These are phyloP conservation scores for Trichoderma sp. DNA, from an alignment of 2,329 filamentous ascomycete genomes.

Conservation along the genomic window DNA sequence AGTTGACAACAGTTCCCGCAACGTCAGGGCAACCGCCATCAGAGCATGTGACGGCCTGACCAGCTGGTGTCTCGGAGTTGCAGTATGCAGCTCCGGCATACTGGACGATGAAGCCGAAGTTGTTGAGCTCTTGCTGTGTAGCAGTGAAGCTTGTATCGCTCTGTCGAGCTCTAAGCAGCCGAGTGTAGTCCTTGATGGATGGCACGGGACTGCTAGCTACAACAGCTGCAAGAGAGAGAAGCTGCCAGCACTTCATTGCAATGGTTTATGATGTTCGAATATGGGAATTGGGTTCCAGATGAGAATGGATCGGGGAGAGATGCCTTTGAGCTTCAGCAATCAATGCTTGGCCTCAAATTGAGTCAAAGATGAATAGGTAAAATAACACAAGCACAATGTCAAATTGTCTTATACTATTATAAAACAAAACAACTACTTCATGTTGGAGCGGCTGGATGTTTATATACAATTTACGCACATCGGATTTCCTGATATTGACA, in stretches of 20 bases:
- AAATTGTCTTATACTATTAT: neutral
- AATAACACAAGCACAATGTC: neutral
- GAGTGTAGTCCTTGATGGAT: conserved; percentile 28
- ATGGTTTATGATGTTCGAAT: neutral
- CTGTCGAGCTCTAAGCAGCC: conserved; percentile 33
- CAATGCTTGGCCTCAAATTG: neutral
- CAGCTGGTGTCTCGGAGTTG: conserved; percentile 43
- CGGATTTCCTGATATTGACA: neutral
- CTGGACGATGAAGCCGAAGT: conserved; percentile 50
- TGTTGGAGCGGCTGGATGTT: neutral
- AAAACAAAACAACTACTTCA: neutral
- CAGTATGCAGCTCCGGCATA: conserved; percentile 55
- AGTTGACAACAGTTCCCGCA: conserved; percentile 43
- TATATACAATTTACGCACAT: neutral
- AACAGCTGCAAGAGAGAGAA: conserved; percentile 30
- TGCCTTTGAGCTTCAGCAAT: neutral
- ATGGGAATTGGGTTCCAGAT: neutral
- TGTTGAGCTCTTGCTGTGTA: conserved; percentile 35
- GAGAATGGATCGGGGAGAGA: neutral
- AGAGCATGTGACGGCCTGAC: conserved; percentile 44
- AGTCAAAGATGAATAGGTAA: neutral
- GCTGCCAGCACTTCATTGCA: conserved; percentile 15
- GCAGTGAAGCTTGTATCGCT: neutral
- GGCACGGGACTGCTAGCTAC: conserved; percentile 29
- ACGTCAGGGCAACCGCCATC: conserved; percentile 45